These are phyloP conservation scores for Lophiostoma macrostomum DNA, from an alignment of 495 filamentous ascomycete genomes.

Conservation along the genomic window DNA sequence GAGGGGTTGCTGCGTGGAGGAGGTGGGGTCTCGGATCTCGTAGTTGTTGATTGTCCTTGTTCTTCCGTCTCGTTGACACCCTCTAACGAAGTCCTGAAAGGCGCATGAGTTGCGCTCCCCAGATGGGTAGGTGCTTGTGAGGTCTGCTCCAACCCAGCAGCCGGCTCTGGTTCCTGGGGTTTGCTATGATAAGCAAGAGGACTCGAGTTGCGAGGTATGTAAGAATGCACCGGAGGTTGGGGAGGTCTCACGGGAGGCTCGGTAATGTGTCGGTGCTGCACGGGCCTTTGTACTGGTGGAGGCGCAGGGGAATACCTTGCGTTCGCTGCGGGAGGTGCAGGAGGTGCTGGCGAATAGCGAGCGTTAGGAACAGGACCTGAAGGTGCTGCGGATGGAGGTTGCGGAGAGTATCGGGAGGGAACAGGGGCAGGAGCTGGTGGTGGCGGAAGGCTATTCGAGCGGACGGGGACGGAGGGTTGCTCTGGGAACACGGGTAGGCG, in stretches of 20 bases:
- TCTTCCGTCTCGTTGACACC: constrained; percentile 28
- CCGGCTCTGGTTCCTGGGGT: constrained; percentile 35
- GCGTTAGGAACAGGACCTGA: constrained; percentile 20
- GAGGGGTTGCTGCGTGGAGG: constrained; percentile 36
- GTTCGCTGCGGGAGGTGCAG: constrained; percentile 10
- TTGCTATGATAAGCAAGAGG: constrained; percentile 67
- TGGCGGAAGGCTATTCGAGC: constrained; percentile 31
- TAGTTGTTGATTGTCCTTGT: constrained; percentile 26
- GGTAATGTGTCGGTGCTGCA: constrained; percentile 31
- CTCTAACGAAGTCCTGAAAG: constrained; percentile 18
- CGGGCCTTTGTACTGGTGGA: constrained; percentile 42
- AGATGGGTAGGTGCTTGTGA: too few species aligned
- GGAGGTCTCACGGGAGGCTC: constrained; percentile 41
- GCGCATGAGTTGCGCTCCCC: constrained; percentile 11
- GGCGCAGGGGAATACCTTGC: constrained; percentile 33
- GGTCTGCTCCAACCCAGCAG: constrained; percentile 38
- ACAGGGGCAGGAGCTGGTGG: constrained; percentile 22
- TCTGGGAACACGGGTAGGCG: constrained; percentile 38
- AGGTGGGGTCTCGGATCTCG: constrained; percentile 30
- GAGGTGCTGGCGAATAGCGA: constrained; percentile 23
- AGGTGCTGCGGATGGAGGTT: constrained; percentile 18
- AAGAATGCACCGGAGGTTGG: constrained; percentile 50
- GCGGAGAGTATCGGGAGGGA: constrained; percentile 32
- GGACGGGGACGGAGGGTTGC: constrained; percentile 45
- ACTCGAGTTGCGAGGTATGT: constrained; percentile 82